Evolutionary conservation across 1,284 basidiomycete species (phyloP), one percentile per base, ranked within the genome.

Genomic region (Limonomyces culmigenus): DNA sequence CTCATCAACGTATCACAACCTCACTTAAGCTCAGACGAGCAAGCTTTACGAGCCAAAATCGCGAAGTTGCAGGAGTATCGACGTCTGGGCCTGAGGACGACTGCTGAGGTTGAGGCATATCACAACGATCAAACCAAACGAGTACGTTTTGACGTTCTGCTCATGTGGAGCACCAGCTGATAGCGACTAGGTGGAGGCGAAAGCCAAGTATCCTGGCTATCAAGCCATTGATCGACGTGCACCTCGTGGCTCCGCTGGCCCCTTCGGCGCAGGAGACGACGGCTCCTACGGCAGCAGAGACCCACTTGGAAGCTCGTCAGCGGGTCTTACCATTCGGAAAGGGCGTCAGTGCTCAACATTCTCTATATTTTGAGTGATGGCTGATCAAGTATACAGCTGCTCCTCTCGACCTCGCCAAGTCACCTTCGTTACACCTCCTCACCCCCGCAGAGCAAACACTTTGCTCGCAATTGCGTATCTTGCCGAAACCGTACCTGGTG

Each of bases 401-500:
- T 3, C 84, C 86, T 2, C 71, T 89, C 50, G 88, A 89, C 50
- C 70, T 92, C 34, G 77, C 84, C 31, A 87, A 88, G 50, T 81
- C 80, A 45, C 81, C 81, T 3, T 83, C 78, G 2, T 61, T 93
- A 8, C 86, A 93, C 49, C 68, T 96, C 10, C 76, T 96, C 43
- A 84, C 84, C 1, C 65, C 74, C 3, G 76, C 77, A 18, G 91
- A 95, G 56, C 83, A 89, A 54, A 64, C 69, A 0, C 71, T 96
- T n/a, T 95, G 91, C 53, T 84, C 86, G 3, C 68, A 71, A 38
- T 64, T 95, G 13, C 78, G 87, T 4, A 88, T 95, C 40, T 64
- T 93, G 27, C 91, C 91, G 0, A 86, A 87, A 48, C 86, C 89
- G 2, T 96, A 92, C 54, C 71, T 95, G 33, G 72, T 80, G 39